These are phyloP conservation scores for Gillenia trifoliata DNA, from an alignment of 306 rosid genomes.

Conservation along the genomic window DNA sequence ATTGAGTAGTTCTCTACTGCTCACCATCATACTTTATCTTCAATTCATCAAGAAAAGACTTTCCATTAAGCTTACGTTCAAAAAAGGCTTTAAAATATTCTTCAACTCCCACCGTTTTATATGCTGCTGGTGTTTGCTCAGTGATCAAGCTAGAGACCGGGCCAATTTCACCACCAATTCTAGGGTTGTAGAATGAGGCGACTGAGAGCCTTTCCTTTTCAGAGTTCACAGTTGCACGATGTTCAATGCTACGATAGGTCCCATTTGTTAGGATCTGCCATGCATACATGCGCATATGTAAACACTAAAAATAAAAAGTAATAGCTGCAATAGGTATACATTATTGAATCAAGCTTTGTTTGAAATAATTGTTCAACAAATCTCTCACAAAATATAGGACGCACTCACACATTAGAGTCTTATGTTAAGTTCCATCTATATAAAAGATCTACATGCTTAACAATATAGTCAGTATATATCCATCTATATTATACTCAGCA, in stretches of 20 bases:
- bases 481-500: no score
- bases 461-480: no score
- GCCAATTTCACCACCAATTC: constrained; percentile 6
- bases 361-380: no score
- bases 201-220: constrained; percentile 26
- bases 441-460: no score
- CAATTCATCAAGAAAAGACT: constrained; percentile 8
- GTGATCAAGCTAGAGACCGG: constrained; percentile 20
- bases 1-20: neutral
- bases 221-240: constrained; percentile 23
- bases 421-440: no score
- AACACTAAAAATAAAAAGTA: no score
- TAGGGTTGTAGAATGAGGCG: constrained; percentile 14
- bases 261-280: constrained; percentile 25
- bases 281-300: neutral
- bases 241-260: constrained; percentile 26
- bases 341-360: no score
- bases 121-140: constrained; percentile 18
- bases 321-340: no score
- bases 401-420: no score
- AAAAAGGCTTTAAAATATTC: neutral
- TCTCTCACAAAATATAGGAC: no score
- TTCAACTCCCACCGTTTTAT: neutral
- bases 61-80: constrained; percentile 13
- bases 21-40: neutral